Base-by-base conservation (phyloP, 2,329 filamentous ascomycete species). In the Venturia nashicola region DNA sequence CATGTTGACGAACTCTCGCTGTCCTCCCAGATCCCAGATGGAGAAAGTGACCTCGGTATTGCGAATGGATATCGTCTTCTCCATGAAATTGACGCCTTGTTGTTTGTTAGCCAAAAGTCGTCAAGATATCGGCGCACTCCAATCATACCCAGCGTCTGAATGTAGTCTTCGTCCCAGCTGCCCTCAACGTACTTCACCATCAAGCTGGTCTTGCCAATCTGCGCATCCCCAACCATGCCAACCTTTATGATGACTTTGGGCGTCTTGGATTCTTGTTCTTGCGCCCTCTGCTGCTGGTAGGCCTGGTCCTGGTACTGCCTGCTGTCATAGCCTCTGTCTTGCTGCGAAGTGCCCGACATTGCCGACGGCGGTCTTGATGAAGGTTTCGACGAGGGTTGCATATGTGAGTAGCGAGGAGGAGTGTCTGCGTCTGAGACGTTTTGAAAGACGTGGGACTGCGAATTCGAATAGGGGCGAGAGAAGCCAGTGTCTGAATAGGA, bases 141-240 rank as follows among this genome's bases (percentile, higher is more conserved):
- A 44, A 36, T 61, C 80, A 67, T 76, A 88, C 85, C 94, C 55
- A 99, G 80, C 27, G 94, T 99, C 78, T 99, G 94, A 72, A 99
- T 99, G 76, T 99, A 99, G 75, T 99, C 94, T 78, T 99, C 94
- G 76, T 99, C 94, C 91, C 94, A 99, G 77, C 92, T 97, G 66
- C 94, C 94, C 78, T 99, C 94, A 64, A 99, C 94, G 73, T 99
- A 99, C 76, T 99, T 99, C 72, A 99, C 94, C 94, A 99, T 99
- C 73, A 99, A 78, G 68, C 92, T 97, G 20, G 94, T 99, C 83
- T 99, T 99, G 73, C 94, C 94, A 70, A 99, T 99, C 77, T 99
- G 94, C 65, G 94, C 94, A 78, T 99, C 94, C 59, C 94, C 94
- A 57, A 99, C 94, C 94, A 99, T 99, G 72, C 94, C 94, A 61